Evolutionary conservation across 768 basidiomycete species (phyloP).

Genomic region (Chalciporus piperatus): DNA sequence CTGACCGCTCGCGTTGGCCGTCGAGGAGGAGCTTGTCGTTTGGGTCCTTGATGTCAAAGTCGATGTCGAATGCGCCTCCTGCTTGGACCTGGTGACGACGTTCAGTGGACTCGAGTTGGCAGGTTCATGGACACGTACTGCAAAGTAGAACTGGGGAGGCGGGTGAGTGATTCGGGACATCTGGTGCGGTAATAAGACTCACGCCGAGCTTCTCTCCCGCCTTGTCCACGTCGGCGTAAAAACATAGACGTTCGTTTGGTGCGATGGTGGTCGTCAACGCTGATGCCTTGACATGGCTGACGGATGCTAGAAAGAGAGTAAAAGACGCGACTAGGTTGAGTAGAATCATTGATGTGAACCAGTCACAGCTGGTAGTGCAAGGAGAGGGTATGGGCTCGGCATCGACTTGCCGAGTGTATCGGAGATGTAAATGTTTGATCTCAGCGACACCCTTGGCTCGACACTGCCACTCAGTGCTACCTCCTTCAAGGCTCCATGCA

Average conservation of each 20-base stretch:
- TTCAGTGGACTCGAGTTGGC: neutral
- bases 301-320: conserved; percentile 28
- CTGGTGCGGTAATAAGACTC: conserved; percentile 30
- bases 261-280: conserved; percentile 78
- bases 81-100: conserved; percentile 73
- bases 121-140: conserved; percentile 50
- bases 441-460: no score
- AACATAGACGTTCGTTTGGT: conserved; percentile 84
- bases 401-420: conserved; percentile 15
- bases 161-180: conserved; percentile 7
- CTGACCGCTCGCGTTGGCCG: conserved; percentile 86
- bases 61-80: conserved; percentile 94
- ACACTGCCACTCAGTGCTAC: no score
- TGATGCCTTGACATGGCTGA: conserved; percentile 45
- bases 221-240: conserved; percentile 96
- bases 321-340: conserved; percentile 18
- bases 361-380: neutral
- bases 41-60: conserved; percentile 91
- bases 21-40: conserved; percentile 84
- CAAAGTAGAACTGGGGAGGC: conserved; percentile 84
- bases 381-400: conserved; percentile 16
- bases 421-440: conserved; percentile 14
- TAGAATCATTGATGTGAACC: conserved; percentile 19
- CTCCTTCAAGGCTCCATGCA: no score
- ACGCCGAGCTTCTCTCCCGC: conserved; percentile 89